These are phyloP conservation scores for Pulveroboletus frians DNA, from an alignment of 768 basidiomycete genomes.

Conservation along the genomic window DNA sequence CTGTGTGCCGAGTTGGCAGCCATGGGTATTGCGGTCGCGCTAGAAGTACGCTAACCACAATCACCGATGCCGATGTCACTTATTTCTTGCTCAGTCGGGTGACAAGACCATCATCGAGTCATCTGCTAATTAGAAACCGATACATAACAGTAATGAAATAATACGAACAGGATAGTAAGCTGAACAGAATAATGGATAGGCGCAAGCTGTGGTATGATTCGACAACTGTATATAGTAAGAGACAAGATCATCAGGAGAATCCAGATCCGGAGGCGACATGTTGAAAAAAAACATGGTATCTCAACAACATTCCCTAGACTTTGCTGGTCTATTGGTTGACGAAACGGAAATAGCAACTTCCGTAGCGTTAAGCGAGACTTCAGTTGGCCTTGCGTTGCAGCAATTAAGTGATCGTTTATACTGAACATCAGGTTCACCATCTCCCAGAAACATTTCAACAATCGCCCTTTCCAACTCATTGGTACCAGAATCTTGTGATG, in stretches of 20 bases:
- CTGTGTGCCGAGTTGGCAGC: conserved; percentile 95
- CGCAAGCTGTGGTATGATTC: conserved; percentile 9
- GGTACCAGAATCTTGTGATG: conserved; percentile 30
- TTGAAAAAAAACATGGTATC: conserved; percentile 8
- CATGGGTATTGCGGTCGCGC: conserved; percentile 92
- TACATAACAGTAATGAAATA: conserved; percentile 10
- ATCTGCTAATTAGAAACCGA: conserved; percentile 11
- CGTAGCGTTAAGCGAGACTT: not conserved
- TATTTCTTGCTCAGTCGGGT: not conserved
- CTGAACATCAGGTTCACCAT: conserved; percentile 4
- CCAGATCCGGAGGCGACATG: conserved; percentile 4
- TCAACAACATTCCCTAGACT: conserved; percentile 11
- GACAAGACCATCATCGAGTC: not conserved
- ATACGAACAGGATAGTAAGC: conserved; percentile 11
- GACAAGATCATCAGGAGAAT: conserved; percentile 2
- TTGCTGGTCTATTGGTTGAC: not conserved
- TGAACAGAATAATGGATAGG: conserved; percentile 11
- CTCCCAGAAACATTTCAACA: conserved; percentile 43
- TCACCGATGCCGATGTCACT: not conserved
- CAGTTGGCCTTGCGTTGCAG: not conserved
- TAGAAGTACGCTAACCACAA: conserved; percentile 57
- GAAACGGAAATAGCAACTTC: not conserved
- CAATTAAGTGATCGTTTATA: not conserved
- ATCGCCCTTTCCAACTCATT: conserved; percentile 42
- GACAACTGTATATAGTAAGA: conserved; percentile 8